Percentiles rank a stretch among this genome's conserved stretches.
phyloP scores from a whole-genome alignment of 2,329 filamentous ascomycete genomes.

The Ophiostoma ips region DNA sequence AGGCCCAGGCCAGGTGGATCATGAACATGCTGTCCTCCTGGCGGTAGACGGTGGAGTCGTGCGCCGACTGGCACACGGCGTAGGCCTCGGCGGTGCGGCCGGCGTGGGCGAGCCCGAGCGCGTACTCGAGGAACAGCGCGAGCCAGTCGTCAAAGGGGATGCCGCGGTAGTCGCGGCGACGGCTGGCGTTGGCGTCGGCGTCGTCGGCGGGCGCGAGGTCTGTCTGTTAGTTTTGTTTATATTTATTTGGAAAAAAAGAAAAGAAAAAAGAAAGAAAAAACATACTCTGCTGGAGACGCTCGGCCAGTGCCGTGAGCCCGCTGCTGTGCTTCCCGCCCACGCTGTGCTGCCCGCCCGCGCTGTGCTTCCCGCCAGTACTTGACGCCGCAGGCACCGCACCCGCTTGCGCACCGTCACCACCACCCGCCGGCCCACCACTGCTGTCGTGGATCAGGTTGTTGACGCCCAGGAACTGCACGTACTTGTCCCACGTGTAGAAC shows the following conservation, averaged over 20 bases:
- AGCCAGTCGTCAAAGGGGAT: constrained; percentile 78
- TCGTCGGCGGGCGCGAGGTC: constrained; percentile 23
- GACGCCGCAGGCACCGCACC: too few species aligned
- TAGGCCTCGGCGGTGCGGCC: constrained; percentile 62
- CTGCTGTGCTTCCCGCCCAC: constrained; percentile 23
- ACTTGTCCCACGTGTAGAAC: constrained; percentile 55
- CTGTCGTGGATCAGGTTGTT: constrained; percentile 22
- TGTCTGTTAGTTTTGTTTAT: constrained; percentile 10
- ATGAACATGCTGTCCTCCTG: constrained; percentile 50
- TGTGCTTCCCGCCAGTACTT: too few species aligned
- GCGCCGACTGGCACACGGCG: constrained; percentile 61
- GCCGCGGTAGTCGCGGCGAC: constrained; percentile 39
- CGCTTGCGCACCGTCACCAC: constrained; percentile 3
- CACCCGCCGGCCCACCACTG: constrained; percentile 11
- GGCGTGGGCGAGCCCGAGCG: constrained; percentile 56
- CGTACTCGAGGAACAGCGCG: constrained; percentile 79
- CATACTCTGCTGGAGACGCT: constrained; percentile 35
- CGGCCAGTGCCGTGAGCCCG: constrained; percentile 40
- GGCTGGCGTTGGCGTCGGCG: neutral
- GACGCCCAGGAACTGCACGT: constrained; percentile 41
- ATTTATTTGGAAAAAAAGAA: constrained; percentile 22
- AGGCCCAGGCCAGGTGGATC: constrained; percentile 69
- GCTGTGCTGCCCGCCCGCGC: too few species aligned
- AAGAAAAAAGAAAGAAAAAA: neutral
- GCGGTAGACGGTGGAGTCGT: constrained; percentile 65